Evolutionary conservation across 108 stramenopile genomes (phyloP).

Genomic region (Skeletonema grethae): DNA sequence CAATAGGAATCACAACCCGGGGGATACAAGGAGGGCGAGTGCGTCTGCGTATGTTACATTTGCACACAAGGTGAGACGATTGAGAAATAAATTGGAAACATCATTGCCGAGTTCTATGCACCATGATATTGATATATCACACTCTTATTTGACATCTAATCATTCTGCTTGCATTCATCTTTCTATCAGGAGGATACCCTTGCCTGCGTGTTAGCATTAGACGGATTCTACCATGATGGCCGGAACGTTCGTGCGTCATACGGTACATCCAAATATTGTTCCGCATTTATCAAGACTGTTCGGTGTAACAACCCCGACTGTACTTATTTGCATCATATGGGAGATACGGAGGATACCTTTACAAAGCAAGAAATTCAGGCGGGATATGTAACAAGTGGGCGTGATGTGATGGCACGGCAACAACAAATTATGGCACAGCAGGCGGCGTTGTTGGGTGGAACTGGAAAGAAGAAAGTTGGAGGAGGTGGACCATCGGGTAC

Average conservation of each 20-base stretch:
- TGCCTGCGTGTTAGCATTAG: conserved; percentile 87
- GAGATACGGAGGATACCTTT: conserved; percentile 93
- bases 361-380: conserved; percentile 94
- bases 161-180: neutral
- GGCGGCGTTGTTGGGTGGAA: conserved; percentile 51
- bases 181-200: conserved; percentile 79
- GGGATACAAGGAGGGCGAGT: conserved; percentile 71
- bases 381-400: conserved; percentile 87
- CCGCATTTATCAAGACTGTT: conserved; percentile 94
- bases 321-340: conserved; percentile 96
- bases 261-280: conserved; percentile 99
- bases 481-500: conserved; percentile 88
- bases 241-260: conserved; percentile 94
- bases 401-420: conserved; percentile 84
- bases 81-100: neutral
- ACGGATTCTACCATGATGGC: conserved; percentile 90
- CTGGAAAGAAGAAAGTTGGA: conserved; percentile 64
- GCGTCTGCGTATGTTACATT: conserved; percentile 96
- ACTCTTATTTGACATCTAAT: neutral
- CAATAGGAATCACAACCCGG: conserved; percentile 80
- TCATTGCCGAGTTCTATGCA: conserved; percentile 19
- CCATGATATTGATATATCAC: neutral
- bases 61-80: conserved; percentile 80
- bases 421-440: conserved; percentile 84
- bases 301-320: conserved; percentile 99